A percentile compares a stretch with the other conserved stretches of the same genome.
phyloP scores from a whole-genome alignment of 371 early-diverging fungal genomes.

The Gilbertella persicaria region DNA sequence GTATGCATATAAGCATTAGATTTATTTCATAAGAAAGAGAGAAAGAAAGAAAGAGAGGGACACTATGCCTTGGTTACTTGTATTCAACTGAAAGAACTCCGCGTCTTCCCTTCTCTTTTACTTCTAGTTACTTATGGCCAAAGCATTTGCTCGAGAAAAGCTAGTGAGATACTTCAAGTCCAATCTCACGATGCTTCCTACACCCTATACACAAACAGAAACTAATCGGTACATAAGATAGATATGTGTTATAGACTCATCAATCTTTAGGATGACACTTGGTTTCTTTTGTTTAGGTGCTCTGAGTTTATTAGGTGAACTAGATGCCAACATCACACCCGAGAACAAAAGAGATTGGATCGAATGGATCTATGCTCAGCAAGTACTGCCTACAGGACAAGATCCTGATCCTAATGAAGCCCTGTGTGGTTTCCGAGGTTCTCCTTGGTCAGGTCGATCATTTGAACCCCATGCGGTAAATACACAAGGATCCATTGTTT shows the following conservation, averaged over 20 bases:
- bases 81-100: too few species aligned
- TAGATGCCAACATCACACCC: slow-evolving; percentile 55
- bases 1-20: too few species aligned
- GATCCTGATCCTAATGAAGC: slow-evolving; percentile 32
- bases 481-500: too few species aligned
- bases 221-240: slow-evolving; percentile 65
- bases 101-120: too few species aligned
- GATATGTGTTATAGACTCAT: not conserved
- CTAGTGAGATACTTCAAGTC: slow-evolving; percentile 75
- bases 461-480: slow-evolving; percentile 54
- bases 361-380: slow-evolving; percentile 97
- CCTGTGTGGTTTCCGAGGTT: slow-evolving; percentile 68
- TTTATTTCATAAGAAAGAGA: too few species aligned
- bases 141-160: slow-evolving; percentile 32
- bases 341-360: slow-evolving; percentile 72
- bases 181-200: slow-evolving; percentile 75
- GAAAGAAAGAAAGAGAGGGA: too few species aligned
- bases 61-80: too few species aligned
- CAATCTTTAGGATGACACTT: slow-evolving; percentile 73
- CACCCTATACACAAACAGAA: slow-evolving; percentile 72
- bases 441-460: slow-evolving; percentile 66
- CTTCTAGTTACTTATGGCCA: too few species aligned
- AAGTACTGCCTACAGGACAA: slow-evolving; percentile 55
- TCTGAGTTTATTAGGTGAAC: slow-evolving; percentile 74
- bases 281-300: slow-evolving; percentile 81